Evolutionary conservation across 495 filamentous ascomycete species (phyloP).

Genomic region (Astrothelium subdiscretum): DNA sequence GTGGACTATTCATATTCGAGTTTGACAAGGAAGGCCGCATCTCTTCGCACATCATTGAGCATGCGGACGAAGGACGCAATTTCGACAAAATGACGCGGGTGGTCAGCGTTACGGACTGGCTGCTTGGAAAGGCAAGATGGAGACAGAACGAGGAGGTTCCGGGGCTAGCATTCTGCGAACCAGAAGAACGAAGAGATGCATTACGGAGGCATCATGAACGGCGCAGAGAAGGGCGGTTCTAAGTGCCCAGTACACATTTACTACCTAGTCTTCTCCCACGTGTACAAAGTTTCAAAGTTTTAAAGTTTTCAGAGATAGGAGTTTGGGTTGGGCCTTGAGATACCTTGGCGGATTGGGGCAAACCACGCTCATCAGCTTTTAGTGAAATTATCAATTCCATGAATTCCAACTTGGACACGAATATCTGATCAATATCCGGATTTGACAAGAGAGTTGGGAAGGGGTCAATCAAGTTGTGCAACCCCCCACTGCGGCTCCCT

Average conservation of each 20-base stretch:
- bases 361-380: background rate
- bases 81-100: conserved; percentile 62
- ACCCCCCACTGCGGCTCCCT: background rate
- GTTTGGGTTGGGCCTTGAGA: background rate
- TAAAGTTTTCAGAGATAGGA: background rate
- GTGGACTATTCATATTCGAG: conserved; percentile 84
- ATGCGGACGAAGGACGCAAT: conserved; percentile 66
- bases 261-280: background rate
- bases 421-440: too few species aligned
- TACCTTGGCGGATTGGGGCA: background rate
- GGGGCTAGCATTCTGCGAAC: conserved; percentile 27
- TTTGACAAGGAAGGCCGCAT: conserved; percentile 87
- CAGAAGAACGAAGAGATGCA: background rate
- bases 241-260: background rate
- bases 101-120: conserved; percentile 79
- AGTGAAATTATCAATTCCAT: background rate
- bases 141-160: conserved; percentile 34
- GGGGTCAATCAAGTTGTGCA: too few species aligned
- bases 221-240: background rate
- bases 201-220: background rate
- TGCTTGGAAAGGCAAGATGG: conserved; percentile 53
- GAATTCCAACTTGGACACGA: too few species aligned
- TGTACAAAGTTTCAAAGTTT: background rate
- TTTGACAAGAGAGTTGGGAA: too few species aligned
- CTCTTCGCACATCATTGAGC: conserved; percentile 81